Conservation (phyloP, 2,329 filamentous ascomycete species). For the Fusarium cicatricum region DNA sequence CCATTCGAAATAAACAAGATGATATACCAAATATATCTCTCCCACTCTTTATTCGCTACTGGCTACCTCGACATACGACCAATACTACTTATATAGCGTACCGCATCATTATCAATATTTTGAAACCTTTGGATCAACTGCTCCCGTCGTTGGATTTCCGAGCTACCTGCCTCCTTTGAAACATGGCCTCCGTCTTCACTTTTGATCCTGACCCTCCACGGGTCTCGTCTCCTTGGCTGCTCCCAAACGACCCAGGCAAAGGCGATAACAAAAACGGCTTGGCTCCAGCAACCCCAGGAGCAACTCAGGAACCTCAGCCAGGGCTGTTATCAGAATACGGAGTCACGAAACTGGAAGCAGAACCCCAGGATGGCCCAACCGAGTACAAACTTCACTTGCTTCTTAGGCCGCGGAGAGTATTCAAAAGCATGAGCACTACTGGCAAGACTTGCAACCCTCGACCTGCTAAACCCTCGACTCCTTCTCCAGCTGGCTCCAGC, state of each 20-base stretch:
- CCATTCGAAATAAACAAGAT: slow-evolving; percentile 33
- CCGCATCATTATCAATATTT: slow-evolving; percentile 29
- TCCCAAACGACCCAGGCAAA: slow-evolving; percentile 57
- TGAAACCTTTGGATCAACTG: slow-evolving; percentile 3
- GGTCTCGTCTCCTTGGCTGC: slow-evolving; percentile 90
- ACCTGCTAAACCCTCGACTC: slow-evolving; percentile 26
- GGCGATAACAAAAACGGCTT: slow-evolving; percentile 42
- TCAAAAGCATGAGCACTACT: slow-evolving; percentile 73
- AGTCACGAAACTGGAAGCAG: slow-evolving; percentile 81
- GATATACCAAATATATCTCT: slow-evolving; percentile 35
- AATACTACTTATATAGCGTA: slow-evolving; percentile 15
- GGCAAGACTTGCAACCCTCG: slow-evolving; percentile 22
- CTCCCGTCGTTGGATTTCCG: not conserved
- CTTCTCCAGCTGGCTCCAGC: slow-evolving; percentile 58
- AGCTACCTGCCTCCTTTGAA: not conserved
- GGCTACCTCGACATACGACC: slow-evolving; percentile 16
- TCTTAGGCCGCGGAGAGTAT: slow-evolving; percentile 78
- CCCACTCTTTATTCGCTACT: slow-evolving; percentile 22
- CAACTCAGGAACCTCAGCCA: slow-evolving; percentile 40
- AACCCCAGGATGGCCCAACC: slow-evolving; percentile 92
- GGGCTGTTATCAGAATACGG: slow-evolving; percentile 67
- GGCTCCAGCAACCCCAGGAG: slow-evolving; percentile 31
- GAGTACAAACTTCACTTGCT: slow-evolving; percentile 97
- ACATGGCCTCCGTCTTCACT: slow-evolving; percentile 95
- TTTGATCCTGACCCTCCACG: slow-evolving; percentile 88